Base-by-base conservation (phyloP, 352 stramenopile species). In the Globisporangium orthogonon region DNA sequence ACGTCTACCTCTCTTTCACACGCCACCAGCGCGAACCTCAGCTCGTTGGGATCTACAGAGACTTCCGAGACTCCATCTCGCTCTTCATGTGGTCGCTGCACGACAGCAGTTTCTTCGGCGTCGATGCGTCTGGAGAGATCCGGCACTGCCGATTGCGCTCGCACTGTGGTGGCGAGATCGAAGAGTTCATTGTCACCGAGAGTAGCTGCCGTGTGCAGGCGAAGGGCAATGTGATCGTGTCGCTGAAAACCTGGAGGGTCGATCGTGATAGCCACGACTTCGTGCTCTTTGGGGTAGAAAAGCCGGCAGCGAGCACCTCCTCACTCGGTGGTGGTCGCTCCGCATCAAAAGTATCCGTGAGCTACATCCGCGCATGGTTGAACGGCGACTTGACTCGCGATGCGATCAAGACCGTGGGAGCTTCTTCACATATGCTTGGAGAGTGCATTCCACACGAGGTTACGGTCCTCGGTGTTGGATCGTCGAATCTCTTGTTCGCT, bases 211-310 rank as follows among this genome's bases (percentile, higher is more conserved):
- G 68, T 15, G 67, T 66, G 6, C 62, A 72, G 35, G 46, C 52
- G 0, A 56, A 62, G 13, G 50, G 59, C 17, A 73, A 69, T 48
- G 29, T 41, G 10, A 55, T 81, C 29, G 56, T 65, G 13, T 64
- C 67, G 1, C 46, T 76, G 30, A 59, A 68, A 3, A 65, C 59
- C 30, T 66, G 67, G 50, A 63, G 57, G n/a, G 48, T 79, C 11
- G 63, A 73, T 39, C 62, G 58, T 3, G 70, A 83, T 18, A 82
- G 60, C 33, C 76, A 86, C 52, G 70, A 81, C 39, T 85, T 84
- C 48, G 73, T 76, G 6, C 53, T 86, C 17, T 87, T 89, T 39
- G 60, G 65, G 0, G 65, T 72, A 9, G 78, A 89, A 55, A 76
- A 73, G 18, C 49, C 35, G 2, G 4, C 7, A 13, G 23, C 3